Evolutionary conservation across 768 basidiomycete genomes (phyloP), one percentile per base, ranked within the genome.

Genomic region (Agrocybe praecox): DNA sequence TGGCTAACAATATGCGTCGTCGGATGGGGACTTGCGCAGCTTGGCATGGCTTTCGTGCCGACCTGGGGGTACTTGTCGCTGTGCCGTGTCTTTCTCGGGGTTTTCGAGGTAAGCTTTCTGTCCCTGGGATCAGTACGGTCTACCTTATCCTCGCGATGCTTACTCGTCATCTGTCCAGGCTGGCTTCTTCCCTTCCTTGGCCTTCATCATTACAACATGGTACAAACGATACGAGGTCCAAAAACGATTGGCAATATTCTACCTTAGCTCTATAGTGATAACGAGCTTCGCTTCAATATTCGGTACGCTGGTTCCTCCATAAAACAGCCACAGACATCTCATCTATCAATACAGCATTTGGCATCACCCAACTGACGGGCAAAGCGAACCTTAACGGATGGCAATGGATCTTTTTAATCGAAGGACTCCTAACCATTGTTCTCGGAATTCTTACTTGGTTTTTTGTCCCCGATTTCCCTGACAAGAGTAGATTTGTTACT

Each of bases 321-420:
- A 67, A 40, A 40, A 70, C 56, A 64, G 67, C 42, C 52, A 67
- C 2, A 65, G 69, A 18, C 57, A 17, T 64, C 26, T 36, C 12
- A 47, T 21, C 34, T 21, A 33, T 46, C 32, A 36, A 65, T 32
- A 26, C 57, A 62, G 69, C 73, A 0, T 75, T 67, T 58, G 72
- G 46, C 9, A 56, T 74, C 34, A 68, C 65, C 21, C 60, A 65
- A 34, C 57, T 74, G 22, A 63, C 61, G 22, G 71, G 69, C 17
- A 64, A 57, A 26, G 69, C 59, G 21, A 69, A 65, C 12, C 60
- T 74, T 14, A 62, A 65, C 34, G 73, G 73, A 14, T 75, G 75
- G 72, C 64, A 61, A 26, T 74, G 74, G 74, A 74, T 76, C 18
- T 74, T 76, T 56, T 52, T 74, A 21, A 57, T 72, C 22, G 69